Conservation (phyloP, 495 filamentous ascomycete species). For the Bathelium albidoporum region DNA sequence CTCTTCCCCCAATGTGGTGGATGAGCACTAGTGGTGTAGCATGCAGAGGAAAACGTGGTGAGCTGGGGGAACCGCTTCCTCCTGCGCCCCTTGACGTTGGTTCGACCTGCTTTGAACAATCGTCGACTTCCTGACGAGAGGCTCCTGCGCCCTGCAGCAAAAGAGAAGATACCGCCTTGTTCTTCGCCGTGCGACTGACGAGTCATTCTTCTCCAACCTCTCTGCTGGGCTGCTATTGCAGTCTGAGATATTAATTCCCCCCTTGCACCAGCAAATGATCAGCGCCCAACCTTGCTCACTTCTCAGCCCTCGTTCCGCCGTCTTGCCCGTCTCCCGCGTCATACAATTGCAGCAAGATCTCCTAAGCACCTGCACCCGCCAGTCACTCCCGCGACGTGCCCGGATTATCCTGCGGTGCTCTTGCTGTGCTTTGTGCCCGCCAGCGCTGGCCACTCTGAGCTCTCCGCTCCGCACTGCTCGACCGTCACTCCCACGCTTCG, state of each 20-base stretch:
- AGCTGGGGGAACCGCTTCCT: not conserved
- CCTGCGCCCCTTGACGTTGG: slow-evolving; percentile 4
- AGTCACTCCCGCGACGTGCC: not conserved
- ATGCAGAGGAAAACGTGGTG: slow-evolving; percentile 1
- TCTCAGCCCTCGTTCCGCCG: not conserved
- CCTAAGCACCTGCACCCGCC: not conserved
- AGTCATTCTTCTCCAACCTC: not conserved
- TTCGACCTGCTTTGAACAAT: too few species aligned
- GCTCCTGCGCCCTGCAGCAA: not conserved
- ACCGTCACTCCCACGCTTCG: not conserved
- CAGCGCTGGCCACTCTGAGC: not conserved
- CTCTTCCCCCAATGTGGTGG: not conserved
- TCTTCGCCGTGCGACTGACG: not conserved
- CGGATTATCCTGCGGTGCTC: too few species aligned
- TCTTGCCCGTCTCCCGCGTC: not conserved
- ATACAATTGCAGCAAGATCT: not conserved
- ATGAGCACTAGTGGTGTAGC: not conserved
- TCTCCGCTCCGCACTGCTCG: not conserved
- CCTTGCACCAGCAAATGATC: not conserved
- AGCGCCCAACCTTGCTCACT: not conserved
- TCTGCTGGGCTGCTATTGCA: not conserved
- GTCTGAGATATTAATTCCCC: not conserved
- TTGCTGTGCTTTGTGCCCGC: too few species aligned
- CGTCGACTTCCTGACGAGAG: too few species aligned
- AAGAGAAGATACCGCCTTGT: not conserved